A percentile compares a stretch with the other conserved stretches of the same genome.
phyloP scores from a whole-genome alignment of 208 protist genomes.

The Trichomonas gallinae region DNA sequence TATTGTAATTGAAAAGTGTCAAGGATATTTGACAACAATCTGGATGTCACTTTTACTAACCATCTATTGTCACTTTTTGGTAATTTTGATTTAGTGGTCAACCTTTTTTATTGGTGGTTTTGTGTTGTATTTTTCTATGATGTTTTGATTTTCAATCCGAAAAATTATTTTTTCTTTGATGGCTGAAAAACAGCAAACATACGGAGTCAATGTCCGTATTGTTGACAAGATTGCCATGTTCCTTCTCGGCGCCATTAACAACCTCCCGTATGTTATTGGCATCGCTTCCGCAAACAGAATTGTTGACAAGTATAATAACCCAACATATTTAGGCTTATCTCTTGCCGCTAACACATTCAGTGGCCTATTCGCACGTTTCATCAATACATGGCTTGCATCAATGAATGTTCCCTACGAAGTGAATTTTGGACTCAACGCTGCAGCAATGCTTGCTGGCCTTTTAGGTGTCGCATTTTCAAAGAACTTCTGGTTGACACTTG shows the following conservation, averaged over 20 bases:
- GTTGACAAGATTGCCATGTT: constrained; percentile 15
- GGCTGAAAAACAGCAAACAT: background rate
- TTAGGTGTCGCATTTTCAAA: background rate
- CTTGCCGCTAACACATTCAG: background rate
- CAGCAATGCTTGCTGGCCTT: background rate
- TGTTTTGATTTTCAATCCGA: no score
- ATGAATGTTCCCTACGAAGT: background rate
- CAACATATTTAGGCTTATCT: background rate
- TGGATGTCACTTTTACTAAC: no score
- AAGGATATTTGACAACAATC: no score
- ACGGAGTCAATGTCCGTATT: background rate
- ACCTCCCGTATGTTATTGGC: background rate
- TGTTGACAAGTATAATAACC: background rate
- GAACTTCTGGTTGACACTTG: background rate
- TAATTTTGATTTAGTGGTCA: no score
- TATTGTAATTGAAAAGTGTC: no score
- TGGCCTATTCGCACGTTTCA: background rate
- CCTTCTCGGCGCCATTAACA: background rate
- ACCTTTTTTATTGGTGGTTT: no score
- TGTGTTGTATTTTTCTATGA: no score
- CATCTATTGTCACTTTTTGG: no score
- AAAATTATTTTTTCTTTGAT: no score
- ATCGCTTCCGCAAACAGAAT: background rate
- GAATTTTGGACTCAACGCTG: background rate
- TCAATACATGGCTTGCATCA: background rate